phyloP scores from a whole-genome alignment of 768 basidiomycete genomes.

The Leccinum broughii region DNA sequence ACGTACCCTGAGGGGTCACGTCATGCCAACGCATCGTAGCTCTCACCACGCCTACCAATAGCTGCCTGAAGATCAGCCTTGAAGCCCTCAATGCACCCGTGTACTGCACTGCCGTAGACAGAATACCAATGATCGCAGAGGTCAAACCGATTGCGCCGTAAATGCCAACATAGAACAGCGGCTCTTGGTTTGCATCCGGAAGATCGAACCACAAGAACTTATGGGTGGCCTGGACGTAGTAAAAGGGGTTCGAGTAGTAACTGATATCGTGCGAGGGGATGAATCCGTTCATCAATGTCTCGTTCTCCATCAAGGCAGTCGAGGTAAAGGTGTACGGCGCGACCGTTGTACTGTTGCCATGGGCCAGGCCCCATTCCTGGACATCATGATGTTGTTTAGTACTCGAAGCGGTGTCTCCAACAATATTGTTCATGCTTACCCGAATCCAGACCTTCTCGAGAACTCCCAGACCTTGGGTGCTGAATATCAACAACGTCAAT shows the following conservation, averaged over 20 bases:
- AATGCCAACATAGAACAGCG: slow-evolving; percentile 69
- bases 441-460: slow-evolving; percentile 34
- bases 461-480: slow-evolving; percentile 28
- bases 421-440: slow-evolving; percentile 11
- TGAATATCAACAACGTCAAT: slow-evolving; percentile 23
- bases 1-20: slow-evolving; percentile 71
- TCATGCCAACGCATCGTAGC: slow-evolving; percentile 88
- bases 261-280: slow-evolving; percentile 19
- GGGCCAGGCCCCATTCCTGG: slow-evolving; percentile 33
- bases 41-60: slow-evolving; percentile 69
- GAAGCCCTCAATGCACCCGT: slow-evolving; percentile 48
- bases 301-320: slow-evolving; percentile 28
- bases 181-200: slow-evolving; percentile 57
- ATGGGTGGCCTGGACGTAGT: slow-evolving; percentile 15
- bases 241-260: slow-evolving; percentile 19
- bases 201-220: slow-evolving; percentile 21
- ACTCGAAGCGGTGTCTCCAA: neutral
- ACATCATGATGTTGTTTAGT: neutral
- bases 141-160: slow-evolving; percentile 62
- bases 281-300: slow-evolving; percentile 28
- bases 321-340: slow-evolving; percentile 23
- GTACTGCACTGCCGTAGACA: slow-evolving; percentile 54
- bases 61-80: slow-evolving; percentile 41
- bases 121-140: slow-evolving; percentile 47
- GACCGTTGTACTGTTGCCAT: slow-evolving; percentile 9